These are phyloP conservation scores for Boletus rubroflammeus DNA, from an alignment of 768 basidiomycete genomes.

Conservation along the genomic window DNA sequence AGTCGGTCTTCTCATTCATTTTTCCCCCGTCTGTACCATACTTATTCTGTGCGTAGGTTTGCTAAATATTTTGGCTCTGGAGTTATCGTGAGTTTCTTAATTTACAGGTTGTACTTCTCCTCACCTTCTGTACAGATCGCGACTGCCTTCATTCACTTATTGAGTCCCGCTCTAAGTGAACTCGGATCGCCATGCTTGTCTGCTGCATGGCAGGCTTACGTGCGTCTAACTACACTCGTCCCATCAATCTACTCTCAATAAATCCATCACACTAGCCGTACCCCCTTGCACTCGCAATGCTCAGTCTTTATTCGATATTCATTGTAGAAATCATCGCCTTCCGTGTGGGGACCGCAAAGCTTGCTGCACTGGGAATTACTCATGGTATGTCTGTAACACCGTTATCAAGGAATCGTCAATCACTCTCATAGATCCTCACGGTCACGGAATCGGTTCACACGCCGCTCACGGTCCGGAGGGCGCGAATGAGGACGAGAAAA, in stretches of 20 bases:
- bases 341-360: conserved; percentile 75
- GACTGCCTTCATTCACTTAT: conserved; percentile 84
- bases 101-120: background rate
- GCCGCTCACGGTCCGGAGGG: conserved; percentile 71
- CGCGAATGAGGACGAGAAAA: conserved; percentile 6
- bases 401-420: background rate
- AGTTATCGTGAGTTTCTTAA: conserved; percentile 58
- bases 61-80: conserved; percentile 91
- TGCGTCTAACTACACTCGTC: conserved; percentile 33
- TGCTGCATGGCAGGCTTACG: conserved; percentile 70
- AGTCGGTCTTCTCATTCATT: conserved; percentile 46
- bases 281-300: conserved; percentile 73
- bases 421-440: conserved; percentile 53
- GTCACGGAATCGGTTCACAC: conserved; percentile 56
- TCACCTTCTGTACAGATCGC: conserved; percentile 55
- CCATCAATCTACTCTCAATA: background rate
- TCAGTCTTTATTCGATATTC: conserved; percentile 82
- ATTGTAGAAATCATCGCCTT: conserved; percentile 83
- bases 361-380: conserved; percentile 58
- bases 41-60: conserved; percentile 45
- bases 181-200: conserved; percentile 68
- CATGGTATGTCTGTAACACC: conserved; percentile 44
- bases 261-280: conserved; percentile 56
- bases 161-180: conserved; percentile 70
- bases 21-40: background rate